phyloP scores from a whole-genome alignment of 495 filamentous ascomycete species.

The Aspergillus olivimuriae region DNA sequence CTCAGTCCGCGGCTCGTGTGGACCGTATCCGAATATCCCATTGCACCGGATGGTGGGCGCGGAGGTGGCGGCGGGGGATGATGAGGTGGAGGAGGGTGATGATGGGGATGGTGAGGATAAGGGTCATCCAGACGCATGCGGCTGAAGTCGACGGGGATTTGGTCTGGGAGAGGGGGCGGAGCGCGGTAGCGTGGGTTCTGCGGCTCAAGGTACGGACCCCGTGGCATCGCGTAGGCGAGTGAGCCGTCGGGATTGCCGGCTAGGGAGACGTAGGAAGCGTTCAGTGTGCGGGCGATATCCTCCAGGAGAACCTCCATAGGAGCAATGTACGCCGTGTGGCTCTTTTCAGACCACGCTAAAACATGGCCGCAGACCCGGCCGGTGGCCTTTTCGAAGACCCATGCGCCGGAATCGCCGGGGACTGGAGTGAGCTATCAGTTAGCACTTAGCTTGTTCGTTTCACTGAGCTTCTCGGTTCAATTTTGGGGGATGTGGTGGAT shows the following conservation, averaged over 20 bases:
- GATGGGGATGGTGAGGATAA: no score
- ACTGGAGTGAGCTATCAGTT: constrained; percentile 31
- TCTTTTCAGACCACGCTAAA: constrained; percentile 73
- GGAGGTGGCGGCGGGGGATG: no score
- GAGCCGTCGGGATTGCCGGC: constrained; percentile 29
- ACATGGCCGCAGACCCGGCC: constrained; percentile 87
- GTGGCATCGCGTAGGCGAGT: constrained; percentile 22
- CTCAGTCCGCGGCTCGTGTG: constrained; percentile 15
- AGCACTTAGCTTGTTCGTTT: no score
- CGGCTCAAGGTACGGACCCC: constrained; percentile 5
- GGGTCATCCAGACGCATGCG: constrained; percentile 19
- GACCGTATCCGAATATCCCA: constrained; percentile 7
- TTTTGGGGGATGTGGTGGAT: not conserved
- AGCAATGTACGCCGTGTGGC: constrained; percentile 75
- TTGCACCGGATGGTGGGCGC: no score
- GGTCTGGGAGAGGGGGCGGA: constrained; percentile 19
- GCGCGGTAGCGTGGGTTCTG: constrained; percentile 16
- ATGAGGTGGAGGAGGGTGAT: no score
- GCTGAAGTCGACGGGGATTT: constrained; percentile 31
- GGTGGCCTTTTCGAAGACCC: constrained; percentile 76
- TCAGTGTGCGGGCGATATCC: constrained; percentile 74
- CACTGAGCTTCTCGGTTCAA: no score
- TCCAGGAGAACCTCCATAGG: constrained; percentile 87
- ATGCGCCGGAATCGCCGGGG: constrained; percentile 87
- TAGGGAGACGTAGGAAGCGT: constrained; percentile 33